Conservation (phyloP, 225 moss, liverwort and hornwort genomes). For the Sphagnum contortum region DNA sequence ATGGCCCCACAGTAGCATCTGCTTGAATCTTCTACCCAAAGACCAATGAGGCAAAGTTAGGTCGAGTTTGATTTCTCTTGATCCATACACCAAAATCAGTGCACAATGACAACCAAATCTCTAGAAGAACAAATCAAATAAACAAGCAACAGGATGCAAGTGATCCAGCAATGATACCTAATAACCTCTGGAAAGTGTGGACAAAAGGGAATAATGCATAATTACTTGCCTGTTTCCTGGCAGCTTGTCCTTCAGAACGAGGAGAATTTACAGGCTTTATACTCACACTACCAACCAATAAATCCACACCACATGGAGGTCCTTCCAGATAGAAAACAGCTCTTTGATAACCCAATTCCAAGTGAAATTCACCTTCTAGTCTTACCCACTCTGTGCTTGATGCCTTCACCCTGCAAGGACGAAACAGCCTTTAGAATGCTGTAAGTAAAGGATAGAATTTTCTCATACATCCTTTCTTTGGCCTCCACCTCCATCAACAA, state of each 20-base stretch:
- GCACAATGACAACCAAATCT: too few relatives aligned
- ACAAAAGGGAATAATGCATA: too few relatives aligned
- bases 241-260: slow-evolving; percentile 12
- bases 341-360: slow-evolving; percentile 34
- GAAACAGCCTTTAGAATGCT: not conserved
- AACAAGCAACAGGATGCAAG: too few relatives aligned
- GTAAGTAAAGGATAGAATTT: not conserved
- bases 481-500: not conserved
- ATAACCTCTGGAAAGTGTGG: too few relatives aligned
- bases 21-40: too few relatives aligned
- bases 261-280: slow-evolving; percentile 23
- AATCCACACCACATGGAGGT: slow-evolving; percentile 59
- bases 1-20: too few relatives aligned
- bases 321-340: slow-evolving; percentile 79
- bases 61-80: too few relatives aligned
- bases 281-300: slow-evolving; percentile 58
- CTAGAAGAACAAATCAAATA: too few relatives aligned
- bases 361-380: slow-evolving; percentile 56
- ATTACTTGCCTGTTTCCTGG: slow-evolving; percentile 22
- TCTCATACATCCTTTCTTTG: not conserved
- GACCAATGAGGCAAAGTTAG: too few relatives aligned
- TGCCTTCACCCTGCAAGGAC: slow-evolving; percentile 32
- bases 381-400: slow-evolving; percentile 54
- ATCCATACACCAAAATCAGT: too few relatives aligned
- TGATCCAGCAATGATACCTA: too few relatives aligned